Conservation (phyloP, 345 rosid species). For the Aquilaria malaccensis region DNA sequence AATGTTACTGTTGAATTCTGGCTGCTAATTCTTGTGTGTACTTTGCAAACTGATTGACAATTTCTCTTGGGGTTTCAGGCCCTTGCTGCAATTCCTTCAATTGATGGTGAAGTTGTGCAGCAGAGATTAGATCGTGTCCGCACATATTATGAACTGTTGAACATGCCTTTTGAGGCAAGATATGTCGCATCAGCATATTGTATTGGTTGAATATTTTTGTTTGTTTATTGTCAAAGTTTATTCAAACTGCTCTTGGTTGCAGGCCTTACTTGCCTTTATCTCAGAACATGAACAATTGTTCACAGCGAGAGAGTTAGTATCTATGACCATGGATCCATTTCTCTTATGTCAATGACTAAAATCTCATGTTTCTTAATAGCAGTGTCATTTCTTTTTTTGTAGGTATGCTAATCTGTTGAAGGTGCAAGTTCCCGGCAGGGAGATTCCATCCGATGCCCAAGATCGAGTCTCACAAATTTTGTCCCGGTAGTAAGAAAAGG, state of each 20-base stretch:
- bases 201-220: background rate
- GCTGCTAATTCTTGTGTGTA: background rate
- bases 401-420: conserved; percentile 77
- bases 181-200: conserved; percentile 4
- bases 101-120: conserved; percentile 67
- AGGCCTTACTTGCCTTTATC: conserved; percentile 89
- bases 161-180: conserved; percentile 96
- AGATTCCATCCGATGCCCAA: conserved; percentile 71
- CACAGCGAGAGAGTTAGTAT: conserved; percentile 64
- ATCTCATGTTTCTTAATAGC: background rate
- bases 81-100: conserved; percentile 83
- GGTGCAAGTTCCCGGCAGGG: conserved; percentile 85
- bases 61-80: conserved; percentile 43
- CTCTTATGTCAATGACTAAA: background rate
- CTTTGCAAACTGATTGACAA: background rate
- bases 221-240: background rate
- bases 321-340: conserved; percentile 2
- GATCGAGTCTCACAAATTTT: conserved; percentile 58
- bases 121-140: conserved; percentile 83
- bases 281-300: conserved; percentile 66
- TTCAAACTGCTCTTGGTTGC: conserved; percentile 16
- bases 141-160: conserved; percentile 79
- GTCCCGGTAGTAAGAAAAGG: conserved; percentile 29
- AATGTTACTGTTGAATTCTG: conserved; percentile 1
- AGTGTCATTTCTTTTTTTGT: conserved; percentile 5